Conservation (phyloP, 345 rosid genomes). For the Pugionium cornutum region DNA sequence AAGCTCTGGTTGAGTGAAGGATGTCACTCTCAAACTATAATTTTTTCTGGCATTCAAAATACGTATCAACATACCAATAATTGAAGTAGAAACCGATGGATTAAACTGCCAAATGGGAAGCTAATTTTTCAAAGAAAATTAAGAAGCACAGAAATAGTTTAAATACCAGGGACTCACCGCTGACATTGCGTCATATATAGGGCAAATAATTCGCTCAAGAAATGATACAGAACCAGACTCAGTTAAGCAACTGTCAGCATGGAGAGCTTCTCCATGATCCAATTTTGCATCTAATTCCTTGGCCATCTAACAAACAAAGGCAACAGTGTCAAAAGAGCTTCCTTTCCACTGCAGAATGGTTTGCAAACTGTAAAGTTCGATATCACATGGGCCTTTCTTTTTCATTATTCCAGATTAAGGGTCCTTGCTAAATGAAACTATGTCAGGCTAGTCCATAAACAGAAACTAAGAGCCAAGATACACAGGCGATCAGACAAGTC, state of each 20-base stretch:
- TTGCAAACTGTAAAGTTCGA: background rate
- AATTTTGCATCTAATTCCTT: slow-evolving; percentile 86
- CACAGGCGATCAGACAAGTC: slow-evolving; percentile 12
- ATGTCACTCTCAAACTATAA: slow-evolving; percentile 5
- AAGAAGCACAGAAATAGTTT: slow-evolving; percentile 14
- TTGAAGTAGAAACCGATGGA: slow-evolving; percentile 9
- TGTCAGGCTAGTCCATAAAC: slow-evolving; percentile 21
- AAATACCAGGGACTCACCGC: slow-evolving; percentile 51
- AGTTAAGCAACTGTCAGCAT: slow-evolving; percentile 60
- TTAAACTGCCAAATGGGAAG: slow-evolving; percentile 14
- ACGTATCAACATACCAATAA: slow-evolving; percentile 8
- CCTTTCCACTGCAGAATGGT: background rate
- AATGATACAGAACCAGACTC: slow-evolving; percentile 72
- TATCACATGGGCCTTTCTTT: slow-evolving; percentile 3
- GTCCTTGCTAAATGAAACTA: slow-evolving; percentile 20
- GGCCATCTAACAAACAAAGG: slow-evolving; percentile 75
- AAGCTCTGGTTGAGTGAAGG: slow-evolving; percentile 19
- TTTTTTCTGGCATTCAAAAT: background rate
- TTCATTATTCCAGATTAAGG: slow-evolving; percentile 14
- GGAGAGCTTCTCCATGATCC: slow-evolving; percentile 84
- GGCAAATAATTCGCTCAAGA: slow-evolving; percentile 73
- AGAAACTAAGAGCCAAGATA: slow-evolving; percentile 22
- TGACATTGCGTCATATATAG: slow-evolving; percentile 65
- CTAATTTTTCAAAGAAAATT: slow-evolving; percentile 6
- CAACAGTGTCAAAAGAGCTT: slow-evolving; percentile 18